A percentile compares a stretch with the other conserved stretches of the same genome.
phyloP scores from a whole-genome alignment of 2,329 filamentous ascomycete species.

The Cryphonectria radicalis region DNA sequence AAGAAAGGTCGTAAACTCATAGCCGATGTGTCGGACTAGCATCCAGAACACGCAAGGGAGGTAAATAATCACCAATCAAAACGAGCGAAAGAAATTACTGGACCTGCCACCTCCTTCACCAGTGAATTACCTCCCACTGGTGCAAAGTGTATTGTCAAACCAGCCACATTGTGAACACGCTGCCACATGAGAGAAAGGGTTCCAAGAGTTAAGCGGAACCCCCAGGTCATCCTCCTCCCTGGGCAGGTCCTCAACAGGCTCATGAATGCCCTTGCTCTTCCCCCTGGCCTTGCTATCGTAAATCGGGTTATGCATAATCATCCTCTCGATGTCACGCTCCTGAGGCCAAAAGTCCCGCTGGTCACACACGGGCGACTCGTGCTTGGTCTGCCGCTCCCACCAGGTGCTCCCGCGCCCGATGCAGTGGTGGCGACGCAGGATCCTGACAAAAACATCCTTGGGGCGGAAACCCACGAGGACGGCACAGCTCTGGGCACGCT shows the following conservation, averaged over 20 bases:
- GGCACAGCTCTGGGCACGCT: not conserved
- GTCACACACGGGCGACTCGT: not conserved
- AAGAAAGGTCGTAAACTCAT: too few species aligned
- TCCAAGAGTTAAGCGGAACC: not conserved
- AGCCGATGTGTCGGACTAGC: too few species aligned
- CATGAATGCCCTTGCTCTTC: not conserved
- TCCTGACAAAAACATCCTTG: not conserved
- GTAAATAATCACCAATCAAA: too few species aligned
- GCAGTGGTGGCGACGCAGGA: not conserved
- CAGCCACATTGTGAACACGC: not conserved
- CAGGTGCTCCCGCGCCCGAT: not conserved
- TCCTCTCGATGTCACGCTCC: not conserved
- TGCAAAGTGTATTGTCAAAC: not conserved
- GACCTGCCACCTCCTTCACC: not conserved
- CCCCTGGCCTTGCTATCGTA: not conserved
- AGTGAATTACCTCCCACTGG: not conserved
- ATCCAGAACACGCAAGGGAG: too few species aligned
- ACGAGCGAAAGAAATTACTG: not conserved
- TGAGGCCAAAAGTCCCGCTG: not conserved
- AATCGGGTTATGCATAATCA: not conserved
- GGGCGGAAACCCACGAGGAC: not conserved
- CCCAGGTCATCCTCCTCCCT: not conserved
- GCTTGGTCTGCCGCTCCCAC: not conserved
- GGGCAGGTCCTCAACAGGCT: not conserved
- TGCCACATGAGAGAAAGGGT: not conserved